phyloP scores from a whole-genome alignment of 768 basidiomycete genomes.

The Sutorius australiensis region DNA sequence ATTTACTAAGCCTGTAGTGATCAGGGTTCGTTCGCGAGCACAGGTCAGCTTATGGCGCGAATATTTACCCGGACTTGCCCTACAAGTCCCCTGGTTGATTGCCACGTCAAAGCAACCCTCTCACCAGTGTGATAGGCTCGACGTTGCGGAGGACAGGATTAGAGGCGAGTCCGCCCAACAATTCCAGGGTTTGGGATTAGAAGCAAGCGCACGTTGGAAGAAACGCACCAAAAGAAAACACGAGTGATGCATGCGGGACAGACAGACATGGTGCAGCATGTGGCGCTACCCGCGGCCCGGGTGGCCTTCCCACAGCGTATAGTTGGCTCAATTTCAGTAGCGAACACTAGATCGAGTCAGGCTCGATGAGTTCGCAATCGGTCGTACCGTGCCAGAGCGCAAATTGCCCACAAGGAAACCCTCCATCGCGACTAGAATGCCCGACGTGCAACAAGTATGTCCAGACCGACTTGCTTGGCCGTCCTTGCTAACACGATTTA shows the following conservation, averaged over 20 bases:
- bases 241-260: slow-evolving; percentile 22
- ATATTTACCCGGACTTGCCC: too few species aligned
- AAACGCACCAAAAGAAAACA: slow-evolving; percentile 14
- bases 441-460: slow-evolving; percentile 90
- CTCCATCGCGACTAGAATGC: slow-evolving; percentile 83
- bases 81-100: neutral
- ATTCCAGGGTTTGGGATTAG: slow-evolving; percentile 10
- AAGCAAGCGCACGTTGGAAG: slow-evolving; percentile 15
- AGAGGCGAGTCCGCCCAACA: neutral
- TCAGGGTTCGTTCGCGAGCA: neutral
- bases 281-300: neutral
- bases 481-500: slow-evolving; percentile 30
- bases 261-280: neutral
- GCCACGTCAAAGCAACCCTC: slow-evolving; percentile 1
- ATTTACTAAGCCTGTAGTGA: too few species aligned
- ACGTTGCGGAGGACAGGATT: neutral
- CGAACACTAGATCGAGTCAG: too few species aligned
- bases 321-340: too few species aligned
- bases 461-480: neutral
- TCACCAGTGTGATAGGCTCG: slow-evolving; percentile 1
- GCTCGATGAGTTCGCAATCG: slow-evolving; percentile 35
- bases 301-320: neutral
- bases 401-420: slow-evolving; percentile 74
- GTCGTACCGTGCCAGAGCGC: slow-evolving; percentile 62
- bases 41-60: neutral